Conservation (phyloP, 2,329 filamentous ascomycete genomes). For the Pseudopyricularia cyperi region DNA sequence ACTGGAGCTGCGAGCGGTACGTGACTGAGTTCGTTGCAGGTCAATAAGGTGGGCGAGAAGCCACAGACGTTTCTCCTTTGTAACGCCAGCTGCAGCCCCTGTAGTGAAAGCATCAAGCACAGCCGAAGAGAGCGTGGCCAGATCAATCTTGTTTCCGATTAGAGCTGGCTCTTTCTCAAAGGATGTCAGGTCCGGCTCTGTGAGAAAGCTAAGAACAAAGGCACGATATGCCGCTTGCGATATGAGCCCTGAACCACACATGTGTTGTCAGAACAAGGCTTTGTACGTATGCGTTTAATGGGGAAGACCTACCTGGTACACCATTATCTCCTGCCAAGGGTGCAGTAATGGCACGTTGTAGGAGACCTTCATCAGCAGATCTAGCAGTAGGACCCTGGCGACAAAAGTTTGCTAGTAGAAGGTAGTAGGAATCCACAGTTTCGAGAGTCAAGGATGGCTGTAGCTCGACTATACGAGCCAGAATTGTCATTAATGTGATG, state of each 20-base stretch:
- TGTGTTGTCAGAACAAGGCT: background rate
- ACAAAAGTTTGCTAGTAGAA: constrained; percentile 7
- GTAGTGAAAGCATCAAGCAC: constrained; percentile 23
- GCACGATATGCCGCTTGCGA: constrained; percentile 18
- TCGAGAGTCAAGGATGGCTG: constrained; percentile 7
- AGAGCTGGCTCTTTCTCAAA: constrained; percentile 25
- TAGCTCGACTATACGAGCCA: constrained; percentile 7
- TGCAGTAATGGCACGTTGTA: background rate
- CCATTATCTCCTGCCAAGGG: background rate
- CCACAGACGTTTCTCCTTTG: constrained; percentile 40
- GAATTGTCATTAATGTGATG: constrained; percentile 3
- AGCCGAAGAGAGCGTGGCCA: constrained; percentile 25
- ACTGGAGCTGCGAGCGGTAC: constrained; percentile 20
- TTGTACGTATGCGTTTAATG: background rate
- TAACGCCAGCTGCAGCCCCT: constrained; percentile 10
- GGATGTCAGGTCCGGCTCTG: constrained; percentile 20
- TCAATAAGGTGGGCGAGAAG: constrained; percentile 55
- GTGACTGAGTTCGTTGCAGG: constrained; percentile 28
- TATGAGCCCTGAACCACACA: constrained; percentile 2
- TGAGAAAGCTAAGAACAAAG: constrained; percentile 25
- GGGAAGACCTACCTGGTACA: background rate
- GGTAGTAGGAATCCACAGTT: constrained; percentile 9
- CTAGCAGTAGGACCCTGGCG: constrained; percentile 3
- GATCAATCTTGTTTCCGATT: constrained; percentile 24
- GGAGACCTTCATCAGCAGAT: background rate